These are phyloP conservation scores for Coemansia sp. DNA, from an alignment of 192 early-diverging fungal species.

Conservation along the genomic window DNA sequence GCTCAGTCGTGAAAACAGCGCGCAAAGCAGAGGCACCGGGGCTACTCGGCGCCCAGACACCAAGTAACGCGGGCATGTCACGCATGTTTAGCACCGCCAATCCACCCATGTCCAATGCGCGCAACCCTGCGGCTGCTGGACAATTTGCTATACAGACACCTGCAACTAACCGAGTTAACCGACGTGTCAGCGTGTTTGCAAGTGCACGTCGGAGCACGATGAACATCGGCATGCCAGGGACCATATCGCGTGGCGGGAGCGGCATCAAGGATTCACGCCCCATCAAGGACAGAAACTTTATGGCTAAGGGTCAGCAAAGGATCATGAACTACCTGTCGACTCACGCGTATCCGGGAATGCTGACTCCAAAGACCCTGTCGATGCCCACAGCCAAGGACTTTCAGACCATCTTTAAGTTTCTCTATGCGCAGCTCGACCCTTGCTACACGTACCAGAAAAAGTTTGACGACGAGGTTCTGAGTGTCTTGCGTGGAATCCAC, in stretches of 20 bases:
- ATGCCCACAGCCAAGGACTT: slow-evolving; percentile 73
- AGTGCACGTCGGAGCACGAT: slow-evolving; percentile 47
- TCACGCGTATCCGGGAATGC: slow-evolving; percentile 59
- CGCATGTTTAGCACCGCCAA: slow-evolving; percentile 26
- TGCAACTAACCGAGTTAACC: slow-evolving; percentile 44
- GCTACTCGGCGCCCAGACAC: slow-evolving; percentile 36
- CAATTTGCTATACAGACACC: slow-evolving; percentile 40
- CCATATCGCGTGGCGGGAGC: slow-evolving; percentile 38
- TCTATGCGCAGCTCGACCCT: slow-evolving; percentile 71
- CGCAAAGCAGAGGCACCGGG: slow-evolving; percentile 35
- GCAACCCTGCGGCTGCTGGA: slow-evolving; percentile 22
- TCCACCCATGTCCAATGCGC: slow-evolving; percentile 46
- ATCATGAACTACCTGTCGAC: slow-evolving; percentile 67
- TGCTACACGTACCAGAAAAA: slow-evolving; percentile 61
- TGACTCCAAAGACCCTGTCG: slow-evolving; percentile 60
- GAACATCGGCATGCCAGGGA: slow-evolving; percentile 32
- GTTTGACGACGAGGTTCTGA: slow-evolving; percentile 70
- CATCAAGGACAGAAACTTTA: slow-evolving; percentile 63
- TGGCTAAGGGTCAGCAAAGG: slow-evolving; percentile 57
- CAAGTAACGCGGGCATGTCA: slow-evolving; percentile 17
- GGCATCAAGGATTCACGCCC: slow-evolving; percentile 69
- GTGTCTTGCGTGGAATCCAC: slow-evolving; percentile 60
- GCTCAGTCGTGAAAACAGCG: slow-evolving; percentile 28
- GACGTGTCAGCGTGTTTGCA: slow-evolving; percentile 53
- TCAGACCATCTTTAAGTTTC: slow-evolving; percentile 70